Percentiles rank a stretch among this genome's conserved stretches.
phyloP scores from a whole-genome alignment of 2,329 filamentous ascomycete species.

The Penicillium sp. region DNA sequence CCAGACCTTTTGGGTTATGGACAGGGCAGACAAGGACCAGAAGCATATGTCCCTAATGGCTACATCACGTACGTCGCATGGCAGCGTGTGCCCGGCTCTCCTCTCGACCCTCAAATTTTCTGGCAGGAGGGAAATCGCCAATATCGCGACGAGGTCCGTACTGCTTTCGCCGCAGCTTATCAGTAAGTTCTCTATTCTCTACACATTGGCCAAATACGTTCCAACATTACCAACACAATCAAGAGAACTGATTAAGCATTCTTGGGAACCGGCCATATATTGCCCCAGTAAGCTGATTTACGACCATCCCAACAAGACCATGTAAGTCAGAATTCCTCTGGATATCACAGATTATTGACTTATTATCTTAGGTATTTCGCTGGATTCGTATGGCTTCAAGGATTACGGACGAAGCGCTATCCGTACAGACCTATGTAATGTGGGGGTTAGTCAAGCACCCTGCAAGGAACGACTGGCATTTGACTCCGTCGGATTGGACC shows the following conservation, averaged over 20 bases:
- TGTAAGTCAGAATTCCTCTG: background rate
- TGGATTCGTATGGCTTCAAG: background rate
- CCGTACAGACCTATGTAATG: too few relatives aligned
- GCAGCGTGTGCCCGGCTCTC: background rate
- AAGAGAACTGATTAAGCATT: conserved; percentile 2
- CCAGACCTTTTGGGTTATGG: background rate
- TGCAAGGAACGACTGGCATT: too few relatives aligned
- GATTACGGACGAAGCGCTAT: too few relatives aligned
- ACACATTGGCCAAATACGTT: background rate
- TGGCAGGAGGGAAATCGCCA: background rate
- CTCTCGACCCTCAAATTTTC: background rate
- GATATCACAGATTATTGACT: background rate
- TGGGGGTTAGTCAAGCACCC: too few relatives aligned
- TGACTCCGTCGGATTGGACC: too few relatives aligned
- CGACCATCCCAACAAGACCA: background rate
- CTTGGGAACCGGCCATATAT: background rate
- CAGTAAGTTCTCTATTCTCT: conserved; percentile 1
- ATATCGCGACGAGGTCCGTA: background rate
- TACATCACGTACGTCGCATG: conserved; percentile 1
- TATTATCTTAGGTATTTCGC: background rate
- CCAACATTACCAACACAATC: background rate
- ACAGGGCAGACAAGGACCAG: background rate
- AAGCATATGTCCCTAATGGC: background rate
- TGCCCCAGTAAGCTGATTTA: background rate
- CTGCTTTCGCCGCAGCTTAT: background rate